A percentile compares a stretch with the other conserved stretches of the same genome.
Conservation (phyloP, 176 grass and related monocot species). For the Elaeis guineensis region DNA sequence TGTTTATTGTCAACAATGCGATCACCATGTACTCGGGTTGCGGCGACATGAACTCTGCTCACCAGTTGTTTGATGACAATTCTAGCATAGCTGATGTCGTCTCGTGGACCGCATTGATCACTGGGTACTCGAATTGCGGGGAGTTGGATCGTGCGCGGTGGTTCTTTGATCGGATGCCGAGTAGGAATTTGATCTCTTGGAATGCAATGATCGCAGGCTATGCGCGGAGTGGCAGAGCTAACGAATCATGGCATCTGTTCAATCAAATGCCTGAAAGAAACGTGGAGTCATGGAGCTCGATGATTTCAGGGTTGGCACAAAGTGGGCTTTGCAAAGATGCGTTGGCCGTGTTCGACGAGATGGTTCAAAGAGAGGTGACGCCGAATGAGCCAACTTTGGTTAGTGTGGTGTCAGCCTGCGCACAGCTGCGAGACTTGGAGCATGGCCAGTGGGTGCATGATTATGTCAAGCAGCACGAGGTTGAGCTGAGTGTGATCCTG, state of each 20-base stretch:
- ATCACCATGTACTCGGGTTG: conserved; percentile 19
- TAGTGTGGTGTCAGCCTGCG: conserved; percentile 20
- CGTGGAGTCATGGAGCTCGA: conserved; percentile 20
- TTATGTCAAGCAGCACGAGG: conserved; percentile 13
- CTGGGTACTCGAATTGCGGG: conserved; percentile 18
- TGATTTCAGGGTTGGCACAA: conserved; percentile 17
- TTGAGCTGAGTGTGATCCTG: conserved; percentile 30
- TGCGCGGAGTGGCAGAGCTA: background rate
- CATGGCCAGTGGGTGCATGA: conserved; percentile 34
- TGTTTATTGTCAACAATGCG: conserved; percentile 19
- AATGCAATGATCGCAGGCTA: conserved; percentile 17
- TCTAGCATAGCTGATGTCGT: conserved; percentile 9
- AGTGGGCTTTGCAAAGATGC: conserved; percentile 12
- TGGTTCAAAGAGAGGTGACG: background rate
- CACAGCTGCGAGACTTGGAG: conserved; percentile 35
- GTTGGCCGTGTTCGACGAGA: conserved; percentile 6
- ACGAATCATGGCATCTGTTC: conserved; percentile 4
- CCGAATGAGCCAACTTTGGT: conserved; percentile 30
- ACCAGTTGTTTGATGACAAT: conserved; percentile 19
- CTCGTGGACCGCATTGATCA: conserved; percentile 22
- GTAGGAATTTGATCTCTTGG: conserved; percentile 15
- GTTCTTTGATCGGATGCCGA: conserved; percentile 20
- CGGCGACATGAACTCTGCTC: conserved; percentile 13
- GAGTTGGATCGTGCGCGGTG: conserved; percentile 7
- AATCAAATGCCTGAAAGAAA: conserved; percentile 17